phyloP scores from a whole-genome alignment of 768 basidiomycete species.

The Leucogyrophana mollusca region DNA sequence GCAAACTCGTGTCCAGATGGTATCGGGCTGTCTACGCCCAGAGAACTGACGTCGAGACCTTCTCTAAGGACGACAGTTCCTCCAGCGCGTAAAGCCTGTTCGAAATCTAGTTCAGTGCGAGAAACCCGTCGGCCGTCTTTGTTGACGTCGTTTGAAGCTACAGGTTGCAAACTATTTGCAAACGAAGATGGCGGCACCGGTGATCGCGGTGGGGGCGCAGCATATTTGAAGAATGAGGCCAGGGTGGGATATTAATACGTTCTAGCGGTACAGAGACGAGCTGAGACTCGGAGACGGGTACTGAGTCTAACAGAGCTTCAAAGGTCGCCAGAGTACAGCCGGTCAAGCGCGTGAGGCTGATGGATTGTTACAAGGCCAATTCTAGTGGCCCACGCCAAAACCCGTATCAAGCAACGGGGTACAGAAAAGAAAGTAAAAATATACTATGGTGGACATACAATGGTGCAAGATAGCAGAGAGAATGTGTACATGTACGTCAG shows the following conservation, averaged over 20 bases:
- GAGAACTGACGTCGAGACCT: slow-evolving; percentile 63
- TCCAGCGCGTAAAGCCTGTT: slow-evolving; percentile 65
- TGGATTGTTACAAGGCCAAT: no score
- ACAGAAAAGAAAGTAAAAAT: slow-evolving; percentile 25
- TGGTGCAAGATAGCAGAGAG: slow-evolving; percentile 13
- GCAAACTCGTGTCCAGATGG: slow-evolving; percentile 39
- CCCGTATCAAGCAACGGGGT: not conserved
- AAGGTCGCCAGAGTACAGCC: slow-evolving; percentile 9
- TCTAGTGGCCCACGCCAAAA: not conserved
- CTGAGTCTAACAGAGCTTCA: no score
- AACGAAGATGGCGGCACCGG: slow-evolving; percentile 47
- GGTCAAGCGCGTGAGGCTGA: no score
- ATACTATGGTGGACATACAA: slow-evolving; percentile 25
- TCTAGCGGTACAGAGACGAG: no score
- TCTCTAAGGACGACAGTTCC: slow-evolving; percentile 72
- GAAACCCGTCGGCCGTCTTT: slow-evolving; percentile 55
- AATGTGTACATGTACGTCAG: slow-evolving; percentile 17
- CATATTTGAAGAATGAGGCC: slow-evolving; percentile 65
- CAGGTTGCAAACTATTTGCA: slow-evolving; percentile 52
- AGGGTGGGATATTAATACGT: slow-evolving; percentile 40
- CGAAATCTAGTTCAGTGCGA: slow-evolving; percentile 79
- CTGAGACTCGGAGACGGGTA: no score
- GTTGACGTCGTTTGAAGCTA: slow-evolving; percentile 52
- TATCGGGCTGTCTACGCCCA: slow-evolving; percentile 53
- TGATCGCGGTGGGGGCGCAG: slow-evolving; percentile 42